phyloP scores from a whole-genome alignment of 163 green algal genomes.

The Chlorella variabilis region DNA sequence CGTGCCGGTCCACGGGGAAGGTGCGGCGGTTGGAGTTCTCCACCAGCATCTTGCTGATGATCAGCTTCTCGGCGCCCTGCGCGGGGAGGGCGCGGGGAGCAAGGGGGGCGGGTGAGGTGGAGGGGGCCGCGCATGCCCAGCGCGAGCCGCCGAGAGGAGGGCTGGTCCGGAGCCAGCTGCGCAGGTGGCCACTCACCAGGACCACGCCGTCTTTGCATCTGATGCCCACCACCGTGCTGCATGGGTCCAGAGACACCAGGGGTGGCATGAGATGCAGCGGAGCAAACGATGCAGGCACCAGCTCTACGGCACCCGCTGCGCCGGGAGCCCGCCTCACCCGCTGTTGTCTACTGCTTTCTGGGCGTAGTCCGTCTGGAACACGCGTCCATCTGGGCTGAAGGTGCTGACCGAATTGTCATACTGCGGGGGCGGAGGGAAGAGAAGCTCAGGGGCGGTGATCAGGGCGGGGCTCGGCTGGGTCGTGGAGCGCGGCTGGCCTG shows the following conservation, averaged over 20 bases:
- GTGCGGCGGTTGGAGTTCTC: slow-evolving; percentile 91
- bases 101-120: neutral
- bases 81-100: neutral
- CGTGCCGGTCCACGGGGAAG: slow-evolving; percentile 88
- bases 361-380: slow-evolving; percentile 99
- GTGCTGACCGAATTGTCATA: slow-evolving; percentile 98
- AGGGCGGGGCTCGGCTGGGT: neutral
- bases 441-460: neutral
- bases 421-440: slow-evolving; percentile 62
- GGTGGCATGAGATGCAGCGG: neutral
- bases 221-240: slow-evolving; percentile 94
- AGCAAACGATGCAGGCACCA: neutral
- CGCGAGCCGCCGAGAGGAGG: neutral
- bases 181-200: slow-evolving; percentile 67
- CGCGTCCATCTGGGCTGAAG: slow-evolving; percentile 96
- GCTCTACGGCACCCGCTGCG: neutral
- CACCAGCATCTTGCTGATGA: slow-evolving; percentile 98
- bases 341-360: slow-evolving; percentile 98
- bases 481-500: neutral
- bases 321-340: slow-evolving; percentile 68
- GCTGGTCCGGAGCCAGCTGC: neutral
- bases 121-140: too few species aligned
- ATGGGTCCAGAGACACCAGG: neutral
- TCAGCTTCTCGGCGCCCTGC: slow-evolving; percentile 95
- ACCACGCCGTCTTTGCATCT: slow-evolving; percentile 98